phyloP scores from a whole-genome alignment of 345 rosid genomes.

The Crucihimalaya himalaica region DNA sequence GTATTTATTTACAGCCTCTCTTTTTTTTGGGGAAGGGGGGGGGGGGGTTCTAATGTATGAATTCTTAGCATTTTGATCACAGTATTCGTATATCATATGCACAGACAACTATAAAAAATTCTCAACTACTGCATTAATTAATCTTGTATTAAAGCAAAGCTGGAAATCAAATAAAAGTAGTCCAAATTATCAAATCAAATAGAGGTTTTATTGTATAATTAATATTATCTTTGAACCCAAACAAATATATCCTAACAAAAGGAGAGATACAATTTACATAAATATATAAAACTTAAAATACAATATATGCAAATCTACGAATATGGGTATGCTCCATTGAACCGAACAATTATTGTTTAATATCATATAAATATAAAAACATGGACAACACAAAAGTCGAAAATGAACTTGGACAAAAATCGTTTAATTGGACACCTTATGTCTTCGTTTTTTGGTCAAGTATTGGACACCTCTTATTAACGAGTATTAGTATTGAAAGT shows the following conservation, averaged over 20 bases:
- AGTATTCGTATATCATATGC: constrained; percentile 16
- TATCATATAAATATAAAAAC: no score
- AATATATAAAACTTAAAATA: no score
- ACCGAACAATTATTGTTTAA: neutral
- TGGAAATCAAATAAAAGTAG: neutral
- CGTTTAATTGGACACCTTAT: neutral
- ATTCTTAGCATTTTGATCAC: constrained; percentile 2
- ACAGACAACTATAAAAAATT: neutral
- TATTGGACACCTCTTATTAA: neutral
- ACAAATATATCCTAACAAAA: no score
- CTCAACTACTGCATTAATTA: constrained; percentile 22
- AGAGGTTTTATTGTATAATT: no score
- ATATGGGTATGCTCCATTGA: no score
- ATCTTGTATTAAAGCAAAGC: neutral
- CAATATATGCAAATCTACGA: no score
- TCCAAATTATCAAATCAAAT: no score
- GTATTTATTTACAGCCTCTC: neutral
- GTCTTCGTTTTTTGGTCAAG: neutral
- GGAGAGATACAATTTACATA: no score
- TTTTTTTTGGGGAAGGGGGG: no score
- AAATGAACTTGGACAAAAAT: constrained; percentile 17
- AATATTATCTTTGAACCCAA: no score
- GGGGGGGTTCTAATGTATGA: no score
- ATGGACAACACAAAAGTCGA: neutral
- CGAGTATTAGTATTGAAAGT: neutral